Conservation (phyloP, 2,329 filamentous ascomycete genomes). For the Paracoccidioides lutzii region DNA sequence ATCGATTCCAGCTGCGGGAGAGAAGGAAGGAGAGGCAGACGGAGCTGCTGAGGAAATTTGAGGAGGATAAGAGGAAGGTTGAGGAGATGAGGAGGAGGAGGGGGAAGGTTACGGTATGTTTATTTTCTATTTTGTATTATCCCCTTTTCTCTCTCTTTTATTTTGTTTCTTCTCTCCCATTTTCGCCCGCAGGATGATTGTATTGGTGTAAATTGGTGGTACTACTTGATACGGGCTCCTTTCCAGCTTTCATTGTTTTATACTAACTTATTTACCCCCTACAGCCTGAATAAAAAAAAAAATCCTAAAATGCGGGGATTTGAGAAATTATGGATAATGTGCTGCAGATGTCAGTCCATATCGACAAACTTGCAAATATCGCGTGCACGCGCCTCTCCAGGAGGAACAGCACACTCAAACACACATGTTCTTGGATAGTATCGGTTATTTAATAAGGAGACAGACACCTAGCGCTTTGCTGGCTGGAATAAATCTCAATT, state of each 20-base stretch:
- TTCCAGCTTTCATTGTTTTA: too few species aligned
- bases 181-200: not conserved
- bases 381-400: not conserved
- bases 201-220: too few species aligned
- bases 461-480: too few species aligned
- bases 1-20: conserved; percentile 71
- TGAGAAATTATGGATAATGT: too few species aligned
- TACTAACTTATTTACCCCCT: too few species aligned
- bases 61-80: conserved; percentile 62
- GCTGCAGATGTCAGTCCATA: too few species aligned
- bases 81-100: conserved; percentile 56
- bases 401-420: not conserved
- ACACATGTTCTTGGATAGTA: too few species aligned
- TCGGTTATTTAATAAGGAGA: not conserved
- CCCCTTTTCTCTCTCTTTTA: not conserved
- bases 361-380: too few species aligned
- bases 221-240: too few species aligned
- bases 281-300: too few species aligned
- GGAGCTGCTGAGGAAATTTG: conserved; percentile 57
- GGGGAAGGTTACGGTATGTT: conserved; percentile 43
- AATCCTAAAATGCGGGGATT: too few species aligned
- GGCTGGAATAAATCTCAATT: too few species aligned
- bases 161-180: not conserved
- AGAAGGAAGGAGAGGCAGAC: conserved; percentile 62
- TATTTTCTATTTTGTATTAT: not conserved